These are phyloP conservation scores for Amoebophrya sp. DNA, from an alignment of 169 alveolate genomes.

Conservation along the genomic window DNA sequence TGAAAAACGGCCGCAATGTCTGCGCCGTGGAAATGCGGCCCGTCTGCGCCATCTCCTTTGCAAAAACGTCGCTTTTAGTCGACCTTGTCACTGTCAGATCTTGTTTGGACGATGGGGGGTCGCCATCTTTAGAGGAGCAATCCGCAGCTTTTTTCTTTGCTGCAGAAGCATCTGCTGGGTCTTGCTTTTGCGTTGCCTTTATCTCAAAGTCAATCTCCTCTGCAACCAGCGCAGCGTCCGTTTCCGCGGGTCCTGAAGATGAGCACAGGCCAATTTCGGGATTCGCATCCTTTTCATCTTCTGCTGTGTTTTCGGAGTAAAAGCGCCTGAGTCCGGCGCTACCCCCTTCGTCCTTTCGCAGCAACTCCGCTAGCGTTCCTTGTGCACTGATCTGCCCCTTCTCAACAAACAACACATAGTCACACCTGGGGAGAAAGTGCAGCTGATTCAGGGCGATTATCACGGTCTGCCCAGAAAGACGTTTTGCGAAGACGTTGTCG, in stretches of 20 bases:
- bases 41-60: not conserved
- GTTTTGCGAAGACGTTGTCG: not conserved
- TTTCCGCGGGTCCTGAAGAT: no score
- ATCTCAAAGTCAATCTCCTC: no score
- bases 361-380: not conserved
- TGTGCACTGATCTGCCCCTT: not conserved
- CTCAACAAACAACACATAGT: not conserved
- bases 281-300: not conserved
- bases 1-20: not conserved
- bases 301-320: not conserved
- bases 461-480: not conserved
- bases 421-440: not conserved
- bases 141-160: no score
- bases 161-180: not conserved
- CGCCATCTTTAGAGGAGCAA: no score
- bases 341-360: not conserved
- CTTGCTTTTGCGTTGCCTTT: not conserved
- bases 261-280: no score
- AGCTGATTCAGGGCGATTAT: not conserved
- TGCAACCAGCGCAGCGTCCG: no score
- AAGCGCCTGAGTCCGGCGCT: not conserved
- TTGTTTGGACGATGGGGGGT: no score
- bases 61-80: not conserved
- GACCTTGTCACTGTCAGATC: no score
- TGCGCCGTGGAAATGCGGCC: not conserved